These are phyloP conservation scores for Endoconidiophora polonica DNA, from an alignment of 2,329 filamentous ascomycete species.

Conservation along the genomic window DNA sequence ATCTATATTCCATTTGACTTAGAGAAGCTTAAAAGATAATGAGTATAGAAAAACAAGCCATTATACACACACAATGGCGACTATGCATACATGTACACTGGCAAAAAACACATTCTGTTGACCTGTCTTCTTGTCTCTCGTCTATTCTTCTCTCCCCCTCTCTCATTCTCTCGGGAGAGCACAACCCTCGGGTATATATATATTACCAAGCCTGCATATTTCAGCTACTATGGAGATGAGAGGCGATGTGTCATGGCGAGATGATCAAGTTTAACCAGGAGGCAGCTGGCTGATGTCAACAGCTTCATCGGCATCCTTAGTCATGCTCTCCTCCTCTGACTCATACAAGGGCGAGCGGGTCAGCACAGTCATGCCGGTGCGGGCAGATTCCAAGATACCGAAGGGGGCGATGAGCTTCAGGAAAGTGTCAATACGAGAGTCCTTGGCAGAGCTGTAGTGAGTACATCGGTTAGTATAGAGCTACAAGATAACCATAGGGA, in stretches of 20 bases:
- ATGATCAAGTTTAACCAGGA: conserved; percentile 47
- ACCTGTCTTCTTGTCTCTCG: conserved; percentile 11
- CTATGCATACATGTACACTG: background rate
- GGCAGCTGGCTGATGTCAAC: conserved; percentile 89
- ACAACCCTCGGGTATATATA: background rate
- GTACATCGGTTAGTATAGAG: conserved; percentile 15
- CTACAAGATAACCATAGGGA: background rate
- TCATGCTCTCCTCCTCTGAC: conserved; percentile 50
- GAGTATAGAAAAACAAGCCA: background rate
- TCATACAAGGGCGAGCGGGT: conserved; percentile 77
- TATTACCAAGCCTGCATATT: conserved; percentile 28
- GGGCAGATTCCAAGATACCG: conserved; percentile 87
- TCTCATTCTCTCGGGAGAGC: background rate
- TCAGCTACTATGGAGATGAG: background rate
- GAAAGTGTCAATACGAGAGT: conserved; percentile 85
- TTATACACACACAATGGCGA: background rate
- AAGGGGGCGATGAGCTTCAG: conserved; percentile 90
- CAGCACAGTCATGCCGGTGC: conserved; percentile 92
- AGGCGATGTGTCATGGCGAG: conserved; percentile 5
- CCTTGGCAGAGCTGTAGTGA: conserved; percentile 63
- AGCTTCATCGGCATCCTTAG: conserved; percentile 82
- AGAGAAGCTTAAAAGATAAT: background rate
- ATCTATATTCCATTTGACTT: background rate
- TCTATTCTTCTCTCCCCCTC: background rate
- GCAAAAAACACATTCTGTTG: conserved; percentile 13